A percentile compares a stretch with the other conserved stretches of the same genome.
Evolutionary conservation across 768 basidiomycete species (phyloP).

Genomic region (Boletus rufocinnamomeus): DNA sequence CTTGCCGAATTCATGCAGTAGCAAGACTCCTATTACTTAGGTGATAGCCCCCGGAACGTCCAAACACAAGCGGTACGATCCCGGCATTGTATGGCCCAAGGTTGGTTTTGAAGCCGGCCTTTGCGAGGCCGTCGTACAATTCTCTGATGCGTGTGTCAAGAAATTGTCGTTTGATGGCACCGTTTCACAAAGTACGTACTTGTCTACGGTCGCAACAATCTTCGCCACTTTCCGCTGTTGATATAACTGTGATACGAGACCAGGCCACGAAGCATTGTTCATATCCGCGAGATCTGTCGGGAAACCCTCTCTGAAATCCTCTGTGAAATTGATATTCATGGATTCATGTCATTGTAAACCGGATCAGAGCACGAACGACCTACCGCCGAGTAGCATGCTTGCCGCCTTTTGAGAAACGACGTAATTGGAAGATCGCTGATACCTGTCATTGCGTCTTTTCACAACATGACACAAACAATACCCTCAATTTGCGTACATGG

Average conservation of each 20-base stretch:
- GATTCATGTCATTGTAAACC: background rate
- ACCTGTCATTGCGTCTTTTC: background rate
- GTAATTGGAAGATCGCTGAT: conserved; percentile 6
- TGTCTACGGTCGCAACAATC: conserved; percentile 4
- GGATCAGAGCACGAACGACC: background rate
- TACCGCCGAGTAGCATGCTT: conserved; percentile 4
- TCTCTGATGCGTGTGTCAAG: conserved; percentile 20
- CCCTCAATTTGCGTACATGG: conserved; percentile 8
- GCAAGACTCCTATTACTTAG: conserved; percentile 20
- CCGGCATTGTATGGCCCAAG: conserved; percentile 35
- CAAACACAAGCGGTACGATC: conserved; percentile 28
- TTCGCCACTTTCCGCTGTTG: conserved; percentile 8
- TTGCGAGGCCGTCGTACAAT: conserved; percentile 35
- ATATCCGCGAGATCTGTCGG: conserved; percentile 8
- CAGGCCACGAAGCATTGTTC: conserved; percentile 1
- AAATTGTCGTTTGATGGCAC: too few relatives aligned
- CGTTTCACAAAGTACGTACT: background rate
- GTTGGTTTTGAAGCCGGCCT: conserved; percentile 35
- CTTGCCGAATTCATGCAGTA: background rate
- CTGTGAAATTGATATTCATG: background rate
- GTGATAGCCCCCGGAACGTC: conserved; percentile 35
- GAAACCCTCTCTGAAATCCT: conserved; percentile 5
- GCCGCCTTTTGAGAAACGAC: conserved; percentile 4
- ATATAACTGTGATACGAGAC: conserved; percentile 7
- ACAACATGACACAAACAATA: background rate